Evolutionary conservation across 441 rosid species (phyloP), one percentile per base, ranked within the genome.

Genomic region (Pelargonium myrrhifolium): DNA sequence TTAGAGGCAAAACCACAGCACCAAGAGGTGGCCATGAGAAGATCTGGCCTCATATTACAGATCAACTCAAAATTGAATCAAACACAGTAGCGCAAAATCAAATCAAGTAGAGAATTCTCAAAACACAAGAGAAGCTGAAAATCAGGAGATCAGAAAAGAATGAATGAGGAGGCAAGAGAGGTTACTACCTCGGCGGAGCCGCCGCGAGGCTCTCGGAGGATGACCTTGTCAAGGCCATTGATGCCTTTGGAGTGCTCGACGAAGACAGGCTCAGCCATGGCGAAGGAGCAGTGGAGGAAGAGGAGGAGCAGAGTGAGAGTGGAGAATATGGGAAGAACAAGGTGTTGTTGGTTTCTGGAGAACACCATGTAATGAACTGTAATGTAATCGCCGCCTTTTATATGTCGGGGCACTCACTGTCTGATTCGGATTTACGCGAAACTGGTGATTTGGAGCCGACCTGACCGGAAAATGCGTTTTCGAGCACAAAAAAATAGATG

Each of bases 181-280:
- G 12, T 61, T n/a, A n/a, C n/a, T 14, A 85, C 94, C 92, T 86
- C 88, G 42, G 81, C 82, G 51, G 89, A 84, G 45, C 64, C 80
- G 61, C 86, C 83, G 0, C 81, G 83, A 62, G 62, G 76, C 72
- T 86, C 88, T 1, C 89, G 80, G 71, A 89, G 65, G 55, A 81
- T 68, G 80, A 89, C 70, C 78, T 80, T 88, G 4, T 84, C 86
- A 60, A 89, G 83, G 76, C 92, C 92, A 63, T 89, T 85, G 9
- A 69, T 20, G 70, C 87, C 95, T 62, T 75, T 84, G 68, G 83
- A 71, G 56, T 56, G 75, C 78, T 85, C 83, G 9, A 85, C 80
- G 14, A 17, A 55, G 61, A 55, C 26, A 17, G 22, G 22, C 61
- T 55, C 61, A 2, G 61, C 20, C 61, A 55, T 55, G 28, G 26